These are phyloP conservation scores for Carex scoparia DNA, from an alignment of 176 grass and related monocot genomes.

Conservation along the genomic window DNA sequence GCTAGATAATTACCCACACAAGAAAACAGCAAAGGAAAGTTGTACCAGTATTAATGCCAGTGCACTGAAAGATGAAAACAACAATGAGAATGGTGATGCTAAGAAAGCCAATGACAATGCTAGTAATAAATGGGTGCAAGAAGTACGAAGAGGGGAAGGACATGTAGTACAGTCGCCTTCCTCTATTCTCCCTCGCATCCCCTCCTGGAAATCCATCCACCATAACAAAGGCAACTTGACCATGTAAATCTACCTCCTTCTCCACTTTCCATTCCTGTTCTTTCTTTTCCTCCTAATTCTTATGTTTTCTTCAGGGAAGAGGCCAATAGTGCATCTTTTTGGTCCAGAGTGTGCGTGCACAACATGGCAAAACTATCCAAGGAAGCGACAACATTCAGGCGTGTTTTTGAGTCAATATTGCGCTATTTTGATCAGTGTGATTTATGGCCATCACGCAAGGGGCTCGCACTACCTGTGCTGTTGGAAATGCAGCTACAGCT, in stretches of 20 bases:
- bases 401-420: constrained; percentile 89
- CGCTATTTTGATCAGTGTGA: constrained; percentile 67
- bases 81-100: constrained; percentile 17
- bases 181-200: constrained; percentile 42
- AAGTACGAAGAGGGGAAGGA: constrained; percentile 51
- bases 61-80: constrained; percentile 14
- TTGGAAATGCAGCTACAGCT: constrained; percentile 88
- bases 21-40: constrained; percentile 39
- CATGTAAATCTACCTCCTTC: constrained; percentile 44
- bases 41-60: constrained; percentile 1
- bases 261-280: neutral
- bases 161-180: constrained; percentile 34
- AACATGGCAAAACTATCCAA: constrained; percentile 92
- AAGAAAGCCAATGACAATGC: constrained; percentile 20
- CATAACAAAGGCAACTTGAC: constrained; percentile 60
- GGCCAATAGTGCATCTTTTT: constrained; percentile 66
- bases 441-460: constrained; percentile 73
- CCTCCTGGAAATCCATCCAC: constrained; percentile 74
- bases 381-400: constrained; percentile 87
- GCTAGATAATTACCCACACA: constrained; percentile 71
- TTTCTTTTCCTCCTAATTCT: constrained; percentile 16
- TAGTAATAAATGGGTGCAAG: constrained; percentile 44
- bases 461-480: constrained; percentile 64
- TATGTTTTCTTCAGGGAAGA: constrained; percentile 67
- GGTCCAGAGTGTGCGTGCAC: constrained; percentile 88